Evolutionary conservation across 371 early-diverging fungal genomes (phyloP), one percentile per base, ranked within the genome.

Genomic region (Mucor velutinosus): DNA sequence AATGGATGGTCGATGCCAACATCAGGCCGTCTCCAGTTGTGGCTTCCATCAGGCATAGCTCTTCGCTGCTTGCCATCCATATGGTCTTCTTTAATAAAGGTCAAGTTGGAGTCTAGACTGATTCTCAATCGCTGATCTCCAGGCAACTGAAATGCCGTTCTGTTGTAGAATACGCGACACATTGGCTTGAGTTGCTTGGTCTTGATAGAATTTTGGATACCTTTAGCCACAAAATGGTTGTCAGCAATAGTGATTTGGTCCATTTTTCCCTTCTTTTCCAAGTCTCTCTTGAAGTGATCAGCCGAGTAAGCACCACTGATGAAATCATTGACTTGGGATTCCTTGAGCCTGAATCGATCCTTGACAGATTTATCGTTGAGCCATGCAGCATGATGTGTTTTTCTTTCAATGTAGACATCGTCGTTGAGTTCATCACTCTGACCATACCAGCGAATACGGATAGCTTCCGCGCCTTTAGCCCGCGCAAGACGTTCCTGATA

Each of bases 91-190:
- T 97, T 95, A 65, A 99, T 94, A 89, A 99, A 95, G 7, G 95
- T 92, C 67, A 99, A 79, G 69, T 99, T 96, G 1, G 97, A 96
- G 77, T 99, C 99, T 12, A 99, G 86, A 19, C 95, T 95, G 51
- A 99, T 94, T 66, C 99, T 91, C 39, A 99, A 94, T 35, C 94
- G 90, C 15, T 99, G 95, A 79, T 98, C 99, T 23, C 97, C 97
- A 11, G 99, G 99, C 19, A 99, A 75, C 76, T 99, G 99, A 88
- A 99, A 99, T 4, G 99, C 99, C 7, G 96, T 98, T 74, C 99
- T 92, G 80, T 97, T 99, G 84, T 99, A 99, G 73, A 95, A 97
- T 4, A 97, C 97, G 49, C 99, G 93, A 61, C 94, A 80, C 58
- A 93, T 87, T 58, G 99, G 99, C 32, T 85, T 78, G 33, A 99